Percentiles rank a stretch among this genome's conserved stretches.
Evolutionary conservation across 192 early-diverging fungal species (phyloP).

Genomic region (Oehlia diaphana): DNA sequence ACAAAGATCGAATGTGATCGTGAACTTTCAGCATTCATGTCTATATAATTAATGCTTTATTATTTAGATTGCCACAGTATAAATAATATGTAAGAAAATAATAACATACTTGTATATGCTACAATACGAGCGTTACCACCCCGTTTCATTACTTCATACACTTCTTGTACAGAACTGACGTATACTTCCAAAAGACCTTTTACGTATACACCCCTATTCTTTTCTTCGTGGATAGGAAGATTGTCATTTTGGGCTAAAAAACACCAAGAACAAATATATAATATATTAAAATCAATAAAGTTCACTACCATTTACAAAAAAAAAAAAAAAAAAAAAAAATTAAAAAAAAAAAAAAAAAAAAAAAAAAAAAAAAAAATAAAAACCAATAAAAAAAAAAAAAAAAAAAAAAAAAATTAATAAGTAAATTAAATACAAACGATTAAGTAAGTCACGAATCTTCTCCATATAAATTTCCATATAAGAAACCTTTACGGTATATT

Average conservation of each 20-base stretch:
- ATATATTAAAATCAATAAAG: not conserved
- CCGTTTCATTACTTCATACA: constrained; percentile 96
- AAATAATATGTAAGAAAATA: not conserved
- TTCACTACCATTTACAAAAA: not conserved
- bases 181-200: constrained; percentile 97
- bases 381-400: no score
- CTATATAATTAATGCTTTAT: constrained; percentile 44
- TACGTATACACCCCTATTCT: constrained; percentile 94
- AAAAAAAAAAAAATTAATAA: not conserved
- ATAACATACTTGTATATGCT: constrained; percentile 81
- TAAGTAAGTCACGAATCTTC: constrained; percentile 93
- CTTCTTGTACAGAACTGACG: constrained; percentile 92
- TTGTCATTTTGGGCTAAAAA: constrained; percentile 77
- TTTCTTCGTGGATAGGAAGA: constrained; percentile 97
- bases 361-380: no score
- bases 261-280: not conserved
- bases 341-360: not conserved
- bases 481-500: constrained; percentile 98
- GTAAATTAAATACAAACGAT: constrained; percentile 56
- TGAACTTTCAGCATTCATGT: constrained; percentile 99
- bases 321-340: not conserved
- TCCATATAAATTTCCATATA: constrained; percentile 99
- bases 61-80: not conserved
- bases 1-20: constrained; percentile 98
- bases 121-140: constrained; percentile 88